These are phyloP conservation scores for Aureobasidium mangrovei DNA, from an alignment of 2,329 filamentous ascomycete species.

Conservation along the genomic window DNA sequence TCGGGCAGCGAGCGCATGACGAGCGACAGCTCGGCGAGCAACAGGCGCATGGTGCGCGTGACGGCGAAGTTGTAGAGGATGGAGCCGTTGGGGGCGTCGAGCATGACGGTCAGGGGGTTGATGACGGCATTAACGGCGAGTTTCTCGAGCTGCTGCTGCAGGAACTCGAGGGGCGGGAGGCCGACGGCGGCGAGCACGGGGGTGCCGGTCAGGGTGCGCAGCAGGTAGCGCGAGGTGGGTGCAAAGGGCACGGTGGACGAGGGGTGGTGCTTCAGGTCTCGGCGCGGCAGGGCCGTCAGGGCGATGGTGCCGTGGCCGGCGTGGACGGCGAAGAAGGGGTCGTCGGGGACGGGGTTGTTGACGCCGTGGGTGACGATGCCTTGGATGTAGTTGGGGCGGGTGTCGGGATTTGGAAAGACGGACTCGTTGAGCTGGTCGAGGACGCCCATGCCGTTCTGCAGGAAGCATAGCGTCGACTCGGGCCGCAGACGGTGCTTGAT, in stretches of 20 bases:
- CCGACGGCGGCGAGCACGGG: constrained; percentile 53
- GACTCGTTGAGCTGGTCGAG: constrained; percentile 66
- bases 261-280: constrained; percentile 18
- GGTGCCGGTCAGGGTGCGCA: constrained; percentile 54
- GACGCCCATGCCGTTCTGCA: constrained; percentile 76
- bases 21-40: constrained; percentile 64
- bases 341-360: constrained; percentile 31
- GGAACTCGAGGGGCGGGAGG: constrained; percentile 51
- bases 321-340: constrained; percentile 47
- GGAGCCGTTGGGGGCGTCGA: constrained; percentile 66
- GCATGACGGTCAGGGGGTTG: constrained; percentile 70
- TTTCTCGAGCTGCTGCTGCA: constrained; percentile 68
- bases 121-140: constrained; percentile 68
- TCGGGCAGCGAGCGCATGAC: constrained; percentile 72
- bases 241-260: constrained; percentile 27
- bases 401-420: constrained; percentile 58
- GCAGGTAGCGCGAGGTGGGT: constrained; percentile 48
- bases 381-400: constrained; percentile 66
- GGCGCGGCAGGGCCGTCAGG: constrained; percentile 43
- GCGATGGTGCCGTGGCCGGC: constrained; percentile 51
- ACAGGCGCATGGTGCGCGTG: constrained; percentile 56
- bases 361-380: constrained; percentile 56
- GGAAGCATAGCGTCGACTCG: constrained; percentile 62
- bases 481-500: constrained; percentile 59
- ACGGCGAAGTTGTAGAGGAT: constrained; percentile 60